Evolutionary conservation across 2,329 filamentous ascomycete species (phyloP).

Genomic region (Alternaria metachromatica): DNA sequence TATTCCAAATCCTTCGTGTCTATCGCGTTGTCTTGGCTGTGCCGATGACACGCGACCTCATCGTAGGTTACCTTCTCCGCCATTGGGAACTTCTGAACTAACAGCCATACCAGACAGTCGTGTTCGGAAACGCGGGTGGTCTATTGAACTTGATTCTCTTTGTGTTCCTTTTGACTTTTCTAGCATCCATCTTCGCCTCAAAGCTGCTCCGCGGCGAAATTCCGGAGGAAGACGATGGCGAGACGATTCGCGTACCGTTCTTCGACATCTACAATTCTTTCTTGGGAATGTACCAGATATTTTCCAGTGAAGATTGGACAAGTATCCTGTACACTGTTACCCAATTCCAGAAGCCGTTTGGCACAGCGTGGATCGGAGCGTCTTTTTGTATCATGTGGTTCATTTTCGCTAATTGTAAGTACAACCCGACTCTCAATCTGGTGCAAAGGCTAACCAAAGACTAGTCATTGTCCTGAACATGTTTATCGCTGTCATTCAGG

Average conservation of each 20-base stretch:
- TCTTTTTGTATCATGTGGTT: conserved; percentile 95
- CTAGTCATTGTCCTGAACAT: conserved; percentile 90
- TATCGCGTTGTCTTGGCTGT: conserved; percentile 93
- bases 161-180: conserved; percentile 92
- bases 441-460: conserved; percentile 12
- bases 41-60: conserved; percentile 83
- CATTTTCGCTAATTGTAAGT: conserved; percentile 78
- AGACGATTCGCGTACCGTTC: conserved; percentile 76
- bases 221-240: conserved; percentile 66
- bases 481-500: conserved; percentile 99
- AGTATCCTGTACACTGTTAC: conserved; percentile 83
- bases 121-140: conserved; percentile 90
- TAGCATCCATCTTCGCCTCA: conserved; percentile 90
- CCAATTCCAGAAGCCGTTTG: conserved; percentile 65
- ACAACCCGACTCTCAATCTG: not conserved
- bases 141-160: conserved; percentile 94
- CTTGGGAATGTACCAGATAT: conserved; percentile 94
- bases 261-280: conserved; percentile 94
- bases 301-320: conserved; percentile 98
- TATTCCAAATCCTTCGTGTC: conserved; percentile 90
- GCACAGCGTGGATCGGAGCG: conserved; percentile 91
- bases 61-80: conserved; percentile 56
- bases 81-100: conserved; percentile 14
- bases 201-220: conserved; percentile 93
- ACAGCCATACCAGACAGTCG: conserved; percentile 61